Conservation (phyloP, 495 filamentous ascomycete species). For the Chaetomium fimeti region DNA sequence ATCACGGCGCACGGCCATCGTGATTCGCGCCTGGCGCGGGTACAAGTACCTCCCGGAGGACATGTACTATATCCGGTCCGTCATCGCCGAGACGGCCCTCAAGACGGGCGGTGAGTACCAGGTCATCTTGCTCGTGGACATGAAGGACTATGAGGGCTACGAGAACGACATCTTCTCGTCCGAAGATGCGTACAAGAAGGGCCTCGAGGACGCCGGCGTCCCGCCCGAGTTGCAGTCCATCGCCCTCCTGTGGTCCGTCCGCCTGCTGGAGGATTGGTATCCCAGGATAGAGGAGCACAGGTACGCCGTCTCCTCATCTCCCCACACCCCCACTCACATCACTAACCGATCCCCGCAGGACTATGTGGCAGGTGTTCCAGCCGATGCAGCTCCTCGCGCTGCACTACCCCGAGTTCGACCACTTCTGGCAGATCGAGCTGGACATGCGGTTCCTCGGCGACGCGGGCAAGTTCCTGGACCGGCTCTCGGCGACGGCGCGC, state of each 20-base stretch:
- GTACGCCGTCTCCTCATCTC: conserved; percentile 20
- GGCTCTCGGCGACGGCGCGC: conserved; percentile 49
- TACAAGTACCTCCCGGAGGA: conserved; percentile 45
- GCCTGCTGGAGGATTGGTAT: conserved; percentile 43
- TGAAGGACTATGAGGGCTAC: conserved; percentile 51
- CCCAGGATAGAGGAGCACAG: conserved; percentile 38
- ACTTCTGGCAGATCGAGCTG: conserved; percentile 63
- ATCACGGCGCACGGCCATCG: conserved; percentile 40
- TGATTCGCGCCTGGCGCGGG: conserved; percentile 45
- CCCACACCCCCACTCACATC: not conserved
- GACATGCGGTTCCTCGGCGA: conserved; percentile 58
- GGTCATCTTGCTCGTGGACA: conserved; percentile 58
- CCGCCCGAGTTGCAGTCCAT: conserved; percentile 57
- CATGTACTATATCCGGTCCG: conserved; percentile 51
- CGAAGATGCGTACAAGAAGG: conserved; percentile 49
- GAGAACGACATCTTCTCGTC: conserved; percentile 50
- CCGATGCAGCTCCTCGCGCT: conserved; percentile 59
- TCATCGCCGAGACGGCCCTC: conserved; percentile 55
- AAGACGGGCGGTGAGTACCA: conserved; percentile 59
- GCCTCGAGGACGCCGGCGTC: conserved; percentile 48
- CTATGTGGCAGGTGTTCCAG: conserved; percentile 42
- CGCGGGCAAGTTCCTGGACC: conserved; percentile 54
- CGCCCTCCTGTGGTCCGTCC: conserved; percentile 55
- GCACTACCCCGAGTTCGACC: conserved; percentile 58
- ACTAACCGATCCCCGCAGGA: conserved; percentile 15